These are phyloP conservation scores for Planoprotostelium fungivorum DNA, from an alignment of 78 protist genomes.

Conservation along the genomic window DNA sequence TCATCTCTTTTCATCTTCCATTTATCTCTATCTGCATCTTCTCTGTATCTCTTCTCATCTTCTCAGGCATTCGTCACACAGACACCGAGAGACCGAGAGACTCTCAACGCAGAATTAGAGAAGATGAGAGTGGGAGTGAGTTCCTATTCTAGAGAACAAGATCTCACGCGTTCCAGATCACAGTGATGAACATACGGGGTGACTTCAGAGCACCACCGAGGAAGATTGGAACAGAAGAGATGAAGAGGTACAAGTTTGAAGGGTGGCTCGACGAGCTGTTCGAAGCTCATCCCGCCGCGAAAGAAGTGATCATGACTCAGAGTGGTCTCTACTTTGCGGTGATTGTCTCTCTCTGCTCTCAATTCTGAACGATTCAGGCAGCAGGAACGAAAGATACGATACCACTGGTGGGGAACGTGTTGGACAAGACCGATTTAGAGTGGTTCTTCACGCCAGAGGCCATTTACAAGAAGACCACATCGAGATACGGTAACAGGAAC, in stretches of 20 bases:
- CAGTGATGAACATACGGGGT: background rate
- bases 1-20: background rate
- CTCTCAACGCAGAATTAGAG: background rate
- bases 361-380: background rate
- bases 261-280: background rate
- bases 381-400: conserved; percentile 32
- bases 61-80: conserved; percentile 23
- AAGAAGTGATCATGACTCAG: background rate
- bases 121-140: background rate
- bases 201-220: background rate
- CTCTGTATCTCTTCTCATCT: background rate
- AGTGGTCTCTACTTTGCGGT: background rate
- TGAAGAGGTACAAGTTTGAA: background rate
- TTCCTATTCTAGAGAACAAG: no score
- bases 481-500: conserved; percentile 32
- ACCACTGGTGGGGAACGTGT: conserved; percentile 1
- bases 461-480: conserved; percentile 1
- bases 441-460: conserved; percentile 53
- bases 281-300: background rate
- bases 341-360: background rate
- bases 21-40: background rate
- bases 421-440: conserved; percentile 17
- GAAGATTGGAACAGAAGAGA: background rate
- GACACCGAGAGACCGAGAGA: conserved; percentile 3
- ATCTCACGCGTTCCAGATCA: background rate